A percentile compares a stretch with the other conserved stretches of the same genome.
These are phyloP conservation scores for Usnea hakonensis DNA, from an alignment of 495 filamentous ascomycete species.

Conservation along the genomic window DNA sequence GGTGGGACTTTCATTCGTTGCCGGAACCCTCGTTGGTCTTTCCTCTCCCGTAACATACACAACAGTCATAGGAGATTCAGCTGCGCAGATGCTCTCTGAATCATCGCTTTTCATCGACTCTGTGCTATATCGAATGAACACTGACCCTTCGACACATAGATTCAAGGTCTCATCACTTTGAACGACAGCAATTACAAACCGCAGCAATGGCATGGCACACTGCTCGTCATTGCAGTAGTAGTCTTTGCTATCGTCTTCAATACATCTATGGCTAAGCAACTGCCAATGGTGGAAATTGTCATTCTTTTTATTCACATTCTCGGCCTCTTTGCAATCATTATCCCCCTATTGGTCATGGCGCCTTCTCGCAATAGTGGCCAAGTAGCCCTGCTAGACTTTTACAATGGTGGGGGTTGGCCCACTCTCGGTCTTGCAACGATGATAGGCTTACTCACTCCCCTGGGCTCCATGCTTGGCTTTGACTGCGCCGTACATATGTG, in stretches of 20 bases:
- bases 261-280: conserved; percentile 41
- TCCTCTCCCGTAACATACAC: neutral
- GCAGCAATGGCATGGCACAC: conserved; percentile 52
- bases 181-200: conserved; percentile 30
- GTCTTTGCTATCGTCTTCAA: conserved; percentile 49
- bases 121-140: neutral
- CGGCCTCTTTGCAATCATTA: conserved; percentile 54
- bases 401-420: conserved; percentile 49
- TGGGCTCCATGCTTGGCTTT: conserved; percentile 46
- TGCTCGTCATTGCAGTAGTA: conserved; percentile 48
- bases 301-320: conserved; percentile 54
- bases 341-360: conserved; percentile 49
- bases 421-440: conserved; percentile 45
- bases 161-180: conserved; percentile 52
- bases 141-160: conserved; percentile 13
- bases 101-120: neutral
- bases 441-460: conserved; percentile 47
- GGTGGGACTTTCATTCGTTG: conserved; percentile 46
- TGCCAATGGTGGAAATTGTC: conserved; percentile 51
- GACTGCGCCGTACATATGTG: conserved; percentile 53
- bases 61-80: neutral
- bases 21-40: conserved; percentile 36
- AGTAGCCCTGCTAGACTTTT: conserved; percentile 46
- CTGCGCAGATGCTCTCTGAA: neutral
- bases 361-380: conserved; percentile 35